Evolutionary conservation across 2,329 filamentous ascomycete species (phyloP).

Genomic region (Exophiala dermatitidis): DNA sequence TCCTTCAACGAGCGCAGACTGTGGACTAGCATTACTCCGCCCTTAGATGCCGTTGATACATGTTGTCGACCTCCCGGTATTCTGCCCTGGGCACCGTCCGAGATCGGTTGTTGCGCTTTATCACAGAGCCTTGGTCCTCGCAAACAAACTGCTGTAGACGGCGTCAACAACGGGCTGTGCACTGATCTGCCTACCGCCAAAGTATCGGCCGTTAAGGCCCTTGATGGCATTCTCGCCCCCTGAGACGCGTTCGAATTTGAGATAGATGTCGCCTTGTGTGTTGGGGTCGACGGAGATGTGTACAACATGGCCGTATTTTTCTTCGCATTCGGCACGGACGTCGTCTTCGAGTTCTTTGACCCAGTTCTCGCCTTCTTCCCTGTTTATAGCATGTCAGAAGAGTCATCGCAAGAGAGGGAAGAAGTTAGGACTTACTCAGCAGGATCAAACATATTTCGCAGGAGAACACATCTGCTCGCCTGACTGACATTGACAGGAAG

Average conservation of each 20-base stretch:
- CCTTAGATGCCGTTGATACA: too few relatives aligned
- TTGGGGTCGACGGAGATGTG: conserved; percentile 94
- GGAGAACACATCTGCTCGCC: conserved; percentile 85
- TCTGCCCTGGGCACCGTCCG: not conserved
- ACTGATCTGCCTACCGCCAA: conserved; percentile 86
- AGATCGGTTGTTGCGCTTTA: not conserved
- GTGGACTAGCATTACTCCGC: too few relatives aligned
- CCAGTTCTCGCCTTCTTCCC: conserved; percentile 81
- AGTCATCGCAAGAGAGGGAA: conserved; percentile 5
- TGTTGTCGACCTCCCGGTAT: too few relatives aligned
- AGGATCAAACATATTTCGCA: conserved; percentile 93
- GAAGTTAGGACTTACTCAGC: conserved; percentile 61
- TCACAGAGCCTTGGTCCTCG: conserved; percentile 53
- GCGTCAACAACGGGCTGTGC: conserved; percentile 95
- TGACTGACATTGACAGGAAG: conserved; percentile 81
- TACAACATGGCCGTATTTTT: conserved; percentile 94
- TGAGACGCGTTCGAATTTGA: conserved; percentile 94
- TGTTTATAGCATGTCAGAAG: conserved; percentile 40
- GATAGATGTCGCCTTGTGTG: conserved; percentile 90
- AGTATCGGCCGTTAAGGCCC: conserved; percentile 92
- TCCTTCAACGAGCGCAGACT: too few relatives aligned
- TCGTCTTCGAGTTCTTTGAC: conserved; percentile 91
- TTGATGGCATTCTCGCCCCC: conserved; percentile 97
- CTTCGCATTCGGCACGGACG: conserved; percentile 83
- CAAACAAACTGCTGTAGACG: conserved; percentile 96